A percentile compares a stretch with the other conserved stretches of the same genome.
Evolutionary conservation across 371 early-diverging fungal genomes (phyloP).

Genomic region (Circinella umbellata): DNA sequence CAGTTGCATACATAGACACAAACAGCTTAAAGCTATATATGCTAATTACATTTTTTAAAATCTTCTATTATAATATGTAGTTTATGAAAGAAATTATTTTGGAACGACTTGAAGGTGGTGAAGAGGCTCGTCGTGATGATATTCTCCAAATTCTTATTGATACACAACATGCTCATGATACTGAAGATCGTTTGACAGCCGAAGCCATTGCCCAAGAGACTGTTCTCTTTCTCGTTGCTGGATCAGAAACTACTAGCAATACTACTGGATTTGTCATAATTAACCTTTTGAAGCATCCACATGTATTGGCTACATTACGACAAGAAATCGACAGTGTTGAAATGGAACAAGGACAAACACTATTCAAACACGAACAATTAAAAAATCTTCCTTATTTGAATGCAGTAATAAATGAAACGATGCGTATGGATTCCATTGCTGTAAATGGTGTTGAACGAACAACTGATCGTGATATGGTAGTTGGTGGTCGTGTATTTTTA

Average conservation of each 20-base stretch:
- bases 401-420: conserved; percentile 43
- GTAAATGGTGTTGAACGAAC: conserved; percentile 29
- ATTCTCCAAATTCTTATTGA: conserved; percentile 46
- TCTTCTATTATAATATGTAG: conserved; percentile 13
- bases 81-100: conserved; percentile 38
- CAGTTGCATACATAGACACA: no score
- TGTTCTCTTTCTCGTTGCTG: conserved; percentile 43
- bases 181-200: conserved; percentile 32
- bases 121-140: conserved; percentile 32
- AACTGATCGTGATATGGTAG: conserved; percentile 18
- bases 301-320: conserved; percentile 25
- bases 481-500: conserved; percentile 22
- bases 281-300: conserved; percentile 34
- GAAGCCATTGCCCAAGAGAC: conserved; percentile 41
- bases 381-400: conserved; percentile 40
- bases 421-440: conserved; percentile 37
- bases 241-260: conserved; percentile 47
- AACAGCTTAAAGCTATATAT: not conserved
- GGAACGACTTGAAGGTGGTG: conserved; percentile 24
- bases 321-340: conserved; percentile 33
- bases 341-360: conserved; percentile 7
- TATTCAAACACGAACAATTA: conserved; percentile 37
- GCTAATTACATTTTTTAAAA: not conserved
- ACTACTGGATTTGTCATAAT: conserved; percentile 39
- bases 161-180: conserved; percentile 23